Evolutionary conservation across 345 rosid species (phyloP), one percentile per base, ranked within the genome.

Genomic region (Brassica nigra): DNA sequence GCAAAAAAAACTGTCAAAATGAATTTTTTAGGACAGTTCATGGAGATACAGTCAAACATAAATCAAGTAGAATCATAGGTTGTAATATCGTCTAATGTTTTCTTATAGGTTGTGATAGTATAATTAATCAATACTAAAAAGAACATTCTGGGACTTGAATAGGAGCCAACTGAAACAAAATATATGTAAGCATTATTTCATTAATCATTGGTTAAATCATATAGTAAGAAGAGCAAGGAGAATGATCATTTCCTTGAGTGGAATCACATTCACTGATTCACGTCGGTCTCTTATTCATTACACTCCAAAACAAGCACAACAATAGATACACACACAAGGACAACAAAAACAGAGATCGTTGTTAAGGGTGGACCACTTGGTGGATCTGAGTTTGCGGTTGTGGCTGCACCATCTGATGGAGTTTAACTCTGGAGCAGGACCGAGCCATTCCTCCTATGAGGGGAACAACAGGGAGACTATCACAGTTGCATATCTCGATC

Each of bases 401-500:
- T 59, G 77, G 80, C 15, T 71, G 76, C 28, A 42, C 76, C 62
- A 57, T 42, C 62, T 72, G 80, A 39, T 71, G 81, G 16, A 81
- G 70, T 16, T 84, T 85, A 63, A 75, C 27, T 20, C 68, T 78
- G 1, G 90, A 89, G 77, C 92, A 87, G 1, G 87, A 72, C 44
- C 66, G 67, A 54, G 75, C 61, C 58, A 75, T 39, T n/a, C 55
- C 91, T 20, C 80, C 87, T 0, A 73, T 73, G n/a, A 92, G 71
- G 0, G 97, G 97, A 4, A 89, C 23, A 0, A 92, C 86, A 1
- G 97, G 97, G 5, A 92, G 86, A 47, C 75, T 84, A 20, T 92
- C 95, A 14, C 97, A 90, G 68, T 92, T 87, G 78, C 95, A 92
- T 1, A 92, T 84, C 86, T 92, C 97, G 62, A 92, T 90, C 95